Evolutionary conservation across 192 early-diverging fungal genomes (phyloP).

Genomic region (Coemansia asiatica): DNA sequence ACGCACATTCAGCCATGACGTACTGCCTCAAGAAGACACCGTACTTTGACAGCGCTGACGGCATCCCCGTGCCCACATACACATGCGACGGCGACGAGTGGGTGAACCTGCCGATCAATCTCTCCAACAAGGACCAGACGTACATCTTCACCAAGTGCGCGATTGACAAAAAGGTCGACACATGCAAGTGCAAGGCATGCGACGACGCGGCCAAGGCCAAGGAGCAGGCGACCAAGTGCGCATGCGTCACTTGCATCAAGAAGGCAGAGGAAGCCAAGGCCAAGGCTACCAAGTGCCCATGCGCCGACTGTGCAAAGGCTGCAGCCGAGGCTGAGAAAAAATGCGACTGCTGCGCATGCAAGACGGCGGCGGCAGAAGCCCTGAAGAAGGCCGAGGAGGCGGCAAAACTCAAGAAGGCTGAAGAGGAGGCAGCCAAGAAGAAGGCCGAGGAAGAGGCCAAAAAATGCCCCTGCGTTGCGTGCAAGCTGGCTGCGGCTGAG

Average conservation of each 20-base stretch:
- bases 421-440: constrained; percentile 30
- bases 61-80: constrained; percentile 50
- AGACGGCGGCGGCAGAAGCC: constrained; percentile 22
- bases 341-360: constrained; percentile 31
- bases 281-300: constrained; percentile 37
- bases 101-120: constrained; percentile 53
- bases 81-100: constrained; percentile 52
- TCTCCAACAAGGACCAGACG: constrained; percentile 49
- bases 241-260: constrained; percentile 37
- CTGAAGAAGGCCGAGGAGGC: constrained; percentile 12
- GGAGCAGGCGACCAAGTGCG: constrained; percentile 31
- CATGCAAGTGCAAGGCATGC: constrained; percentile 39
- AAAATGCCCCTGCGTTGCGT: constrained; percentile 26
- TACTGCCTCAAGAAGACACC: constrained; percentile 53
- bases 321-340: constrained; percentile 21
- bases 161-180: constrained; percentile 29
- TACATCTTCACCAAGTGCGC: constrained; percentile 48
- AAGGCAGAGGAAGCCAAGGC: constrained; percentile 37
- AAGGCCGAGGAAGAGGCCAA: constrained; percentile 24
- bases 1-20: constrained; percentile 26
- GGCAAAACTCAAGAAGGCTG: constrained; percentile 20
- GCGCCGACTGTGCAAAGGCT: constrained; percentile 32
- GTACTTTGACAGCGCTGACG: constrained; percentile 37
- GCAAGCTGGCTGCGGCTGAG: constrained; percentile 24
- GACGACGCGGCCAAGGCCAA: constrained; percentile 32